These are phyloP conservation scores for Neurospora intermedia DNA, from an alignment of 495 filamentous ascomycete genomes.

Conservation along the genomic window DNA sequence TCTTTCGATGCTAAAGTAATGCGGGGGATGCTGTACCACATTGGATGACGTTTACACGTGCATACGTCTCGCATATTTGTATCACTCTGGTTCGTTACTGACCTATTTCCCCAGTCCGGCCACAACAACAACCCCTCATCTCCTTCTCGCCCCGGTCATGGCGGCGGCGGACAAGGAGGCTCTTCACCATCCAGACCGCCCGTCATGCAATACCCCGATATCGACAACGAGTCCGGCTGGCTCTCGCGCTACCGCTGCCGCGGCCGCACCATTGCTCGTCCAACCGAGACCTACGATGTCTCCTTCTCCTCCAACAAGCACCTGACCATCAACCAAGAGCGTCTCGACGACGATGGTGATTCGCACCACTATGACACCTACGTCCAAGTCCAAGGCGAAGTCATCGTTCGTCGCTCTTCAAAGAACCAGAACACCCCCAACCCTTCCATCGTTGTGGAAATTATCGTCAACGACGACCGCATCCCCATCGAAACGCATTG, in stretches of 20 bases:
- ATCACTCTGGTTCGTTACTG: neutral
- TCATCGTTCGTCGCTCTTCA: conserved; percentile 26
- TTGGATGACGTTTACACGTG: neutral
- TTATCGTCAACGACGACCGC: conserved; percentile 26
- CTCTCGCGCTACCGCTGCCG: conserved; percentile 12
- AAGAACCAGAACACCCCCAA: conserved; percentile 1
- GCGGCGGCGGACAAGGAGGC: neutral
- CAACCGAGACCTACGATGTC: conserved; percentile 18
- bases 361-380: conserved; percentile 5
- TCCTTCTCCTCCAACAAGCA: conserved; percentile 20
- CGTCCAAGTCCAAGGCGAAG: conserved; percentile 27
- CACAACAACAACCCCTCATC: neutral
- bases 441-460: conserved; percentile 26
- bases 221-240: conserved; percentile 12
- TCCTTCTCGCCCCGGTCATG: neutral
- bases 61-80: neutral
- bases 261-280: conserved; percentile 16
- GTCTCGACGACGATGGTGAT: conserved; percentile 6
- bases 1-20: neutral
- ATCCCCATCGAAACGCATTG: conserved; percentile 20
- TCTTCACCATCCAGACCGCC: neutral
- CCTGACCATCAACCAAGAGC: conserved; percentile 19
- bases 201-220: conserved; percentile 14
- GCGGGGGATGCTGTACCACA: neutral
- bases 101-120: neutral